These are phyloP conservation scores for Evansstolkia leycettana DNA, from an alignment of 495 filamentous ascomycete species.

Conservation along the genomic window DNA sequence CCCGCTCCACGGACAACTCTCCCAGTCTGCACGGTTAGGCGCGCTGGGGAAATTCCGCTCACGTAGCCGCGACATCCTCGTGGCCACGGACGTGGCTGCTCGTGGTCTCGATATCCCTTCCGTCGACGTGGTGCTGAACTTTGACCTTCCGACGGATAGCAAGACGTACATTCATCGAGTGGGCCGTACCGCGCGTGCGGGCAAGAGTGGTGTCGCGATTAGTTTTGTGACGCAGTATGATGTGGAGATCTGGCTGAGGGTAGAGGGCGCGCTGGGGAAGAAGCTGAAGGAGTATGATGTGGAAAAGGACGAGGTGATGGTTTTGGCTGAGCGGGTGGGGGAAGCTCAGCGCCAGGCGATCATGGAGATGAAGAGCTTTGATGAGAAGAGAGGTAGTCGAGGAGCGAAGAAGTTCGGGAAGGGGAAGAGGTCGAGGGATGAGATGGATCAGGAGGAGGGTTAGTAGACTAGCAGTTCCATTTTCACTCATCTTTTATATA, in stretches of 20 bases:
- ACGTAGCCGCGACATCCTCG: constrained; percentile 64
- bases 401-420: constrained; percentile 46
- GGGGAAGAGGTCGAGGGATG: constrained; percentile 52
- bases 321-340: constrained; percentile 62
- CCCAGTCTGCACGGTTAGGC: constrained; percentile 70
- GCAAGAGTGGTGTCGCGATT: constrained; percentile 73
- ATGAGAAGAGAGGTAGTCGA: constrained; percentile 62
- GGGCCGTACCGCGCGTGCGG: constrained; percentile 84
- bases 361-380: constrained; percentile 68
- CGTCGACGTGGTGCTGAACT: constrained; percentile 83
- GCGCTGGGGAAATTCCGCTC: constrained; percentile 79
- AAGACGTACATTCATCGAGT: constrained; percentile 96
- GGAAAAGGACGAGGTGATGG: constrained; percentile 78
- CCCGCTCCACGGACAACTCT: constrained; percentile 82
- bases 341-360: constrained; percentile 78
- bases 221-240: constrained; percentile 86
- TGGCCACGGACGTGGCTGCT: constrained; percentile 93
- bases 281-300: constrained; percentile 56
- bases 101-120: constrained; percentile 89
- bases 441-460: constrained; percentile 75
- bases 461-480: constrained; percentile 6
- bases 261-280: constrained; percentile 70
- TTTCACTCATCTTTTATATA: background rate
- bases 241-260: constrained; percentile 71
- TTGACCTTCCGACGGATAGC: constrained; percentile 67